Base-by-base conservation (phyloP, 768 basidiomycete genomes). In the Lactifluus rugatus region DNA sequence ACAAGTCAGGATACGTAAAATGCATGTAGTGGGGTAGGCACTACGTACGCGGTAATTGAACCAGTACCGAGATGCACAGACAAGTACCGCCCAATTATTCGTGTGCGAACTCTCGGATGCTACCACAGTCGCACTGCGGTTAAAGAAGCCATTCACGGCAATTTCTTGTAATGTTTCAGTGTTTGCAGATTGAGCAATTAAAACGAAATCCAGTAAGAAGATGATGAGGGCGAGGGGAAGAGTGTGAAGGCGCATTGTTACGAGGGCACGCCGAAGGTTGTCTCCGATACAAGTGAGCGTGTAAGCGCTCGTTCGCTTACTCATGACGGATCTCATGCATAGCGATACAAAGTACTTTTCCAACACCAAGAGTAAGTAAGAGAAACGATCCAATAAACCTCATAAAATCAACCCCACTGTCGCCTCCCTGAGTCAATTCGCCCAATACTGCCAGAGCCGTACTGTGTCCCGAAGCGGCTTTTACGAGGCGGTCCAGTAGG, bases 21-120 rank as follows among this genome's bases (percentile, higher is more conserved):
- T 7, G 39, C 2, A n/a, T n/a, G 0, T 7, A 48, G 45, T 6
- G 39, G 34, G 37, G 41, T 34, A 37, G 16, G 17, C 44, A 45
- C 0, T 17, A 78, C 86, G 52, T 67, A 96, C 95, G 44, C 95
- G 76, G 68, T 99, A 99, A 69, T 99, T 99, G 78, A 99, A 99
- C 94, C 94, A 97, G 69, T 94, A 95, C 57, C 94, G 70, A 5
- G 93, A 96, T 1, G 96, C 80, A 66, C 89, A 94, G 4, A 98
- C 94, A 36, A 98, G 76, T 5, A 99, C 94, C 1, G 96, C 96
- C 96, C 96, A 99, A 70, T 98, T 98, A 68, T 98, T 99, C 6
- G 95, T 96, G 68, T 96, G 93, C 6, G 74, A 69, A 0, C 56
- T 58, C 54, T 62, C 61, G 11, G 61, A 62, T n/a, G 54, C 17